These are phyloP conservation scores for Nitzschia sp. DNA, from an alignment of 108 stramenopile species.

Conservation along the genomic window DNA sequence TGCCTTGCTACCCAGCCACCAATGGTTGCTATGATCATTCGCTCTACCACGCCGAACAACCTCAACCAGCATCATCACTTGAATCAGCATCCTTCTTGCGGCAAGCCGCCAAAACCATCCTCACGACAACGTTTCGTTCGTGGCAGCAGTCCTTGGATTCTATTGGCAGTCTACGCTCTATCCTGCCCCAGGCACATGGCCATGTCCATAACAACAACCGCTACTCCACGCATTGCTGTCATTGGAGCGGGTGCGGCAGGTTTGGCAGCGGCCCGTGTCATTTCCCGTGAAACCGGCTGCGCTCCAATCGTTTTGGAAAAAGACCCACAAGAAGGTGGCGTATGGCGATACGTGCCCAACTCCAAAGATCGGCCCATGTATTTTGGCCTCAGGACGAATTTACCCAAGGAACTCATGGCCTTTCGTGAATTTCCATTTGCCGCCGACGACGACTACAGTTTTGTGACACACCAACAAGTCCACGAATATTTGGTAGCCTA, in stretches of 20 bases:
- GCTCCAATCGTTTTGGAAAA: conserved; percentile 53
- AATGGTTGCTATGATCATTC: too few species aligned
- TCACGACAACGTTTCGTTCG: too few species aligned
- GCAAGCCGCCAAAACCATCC: too few species aligned
- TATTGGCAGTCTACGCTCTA: too few species aligned
- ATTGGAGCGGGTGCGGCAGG: conserved; percentile 87
- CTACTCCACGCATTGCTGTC: conserved; percentile 54
- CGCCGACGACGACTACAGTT: conserved; percentile 41
- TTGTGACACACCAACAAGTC: conserved; percentile 73
- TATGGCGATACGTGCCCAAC: conserved; percentile 60
- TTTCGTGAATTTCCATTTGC: conserved; percentile 80
- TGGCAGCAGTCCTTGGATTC: too few species aligned
- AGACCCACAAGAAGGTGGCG: conserved; percentile 56
- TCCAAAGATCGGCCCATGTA: conserved; percentile 72
- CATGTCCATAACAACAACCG: too few species aligned
- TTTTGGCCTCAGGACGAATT: conserved; percentile 72
- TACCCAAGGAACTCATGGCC: conserved; percentile 86
- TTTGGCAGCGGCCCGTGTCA: conserved; percentile 67
- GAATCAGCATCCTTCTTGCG: too few species aligned
- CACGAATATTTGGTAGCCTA: conserved; percentile 66
- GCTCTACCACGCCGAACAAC: too few species aligned
- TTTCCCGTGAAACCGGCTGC: conserved; percentile 45
- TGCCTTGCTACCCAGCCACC: too few species aligned
- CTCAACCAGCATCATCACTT: too few species aligned
- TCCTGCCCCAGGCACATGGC: too few species aligned